A percentile compares a stretch with the other conserved stretches of the same genome.
phyloP scores from a whole-genome alignment of 2,329 filamentous ascomycete genomes.

The Monascus ruber region DNA sequence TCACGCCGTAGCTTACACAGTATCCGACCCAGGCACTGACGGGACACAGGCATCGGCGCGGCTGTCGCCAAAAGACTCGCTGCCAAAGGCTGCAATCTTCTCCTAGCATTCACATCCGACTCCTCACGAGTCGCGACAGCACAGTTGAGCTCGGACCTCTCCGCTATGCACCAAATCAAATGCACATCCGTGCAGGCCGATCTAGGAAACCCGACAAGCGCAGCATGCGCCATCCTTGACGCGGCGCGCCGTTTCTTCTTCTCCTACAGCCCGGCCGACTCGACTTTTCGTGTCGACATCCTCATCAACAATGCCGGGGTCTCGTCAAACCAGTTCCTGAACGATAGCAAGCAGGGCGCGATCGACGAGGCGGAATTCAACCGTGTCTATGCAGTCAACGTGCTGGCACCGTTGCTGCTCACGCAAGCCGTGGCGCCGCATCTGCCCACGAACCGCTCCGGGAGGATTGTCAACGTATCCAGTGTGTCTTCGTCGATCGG shows the following conservation, averaged over 20 bases:
- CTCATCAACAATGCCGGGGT: conserved; percentile 79
- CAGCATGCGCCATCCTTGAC: conserved; percentile 3
- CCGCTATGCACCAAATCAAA: conserved; percentile 1
- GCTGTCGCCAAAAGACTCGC: conserved; percentile 48
- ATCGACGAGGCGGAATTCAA: conserved; percentile 57
- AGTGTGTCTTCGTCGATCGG: conserved; percentile 50
- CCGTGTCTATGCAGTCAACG: conserved; percentile 66
- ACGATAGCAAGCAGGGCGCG: conserved; percentile 50
- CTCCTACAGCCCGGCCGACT: not conserved
- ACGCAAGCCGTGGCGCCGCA: conserved; percentile 61
- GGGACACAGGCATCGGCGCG: conserved; percentile 45
- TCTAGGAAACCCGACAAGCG: conserved; percentile 1
- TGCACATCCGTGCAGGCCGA: conserved; percentile 5
- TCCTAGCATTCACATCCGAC: conserved; percentile 50
- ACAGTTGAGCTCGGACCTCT: conserved; percentile 1
- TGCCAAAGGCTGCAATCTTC: conserved; percentile 47
- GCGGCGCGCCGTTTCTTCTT: conserved; percentile 6
- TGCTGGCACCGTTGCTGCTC: conserved; percentile 67
- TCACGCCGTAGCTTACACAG: no score
- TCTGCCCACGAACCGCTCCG: conserved; percentile 57
- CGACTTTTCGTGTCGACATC: conserved; percentile 60
- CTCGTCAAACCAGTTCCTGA: conserved; percentile 41
- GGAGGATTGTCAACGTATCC: conserved; percentile 52
- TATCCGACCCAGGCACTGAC: no score
- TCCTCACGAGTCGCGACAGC: conserved; percentile 30